Evolutionary conservation across 306 rosid genomes (phyloP), one percentile per base, ranked within the genome.

Genomic region (Citrullus amarus): DNA sequence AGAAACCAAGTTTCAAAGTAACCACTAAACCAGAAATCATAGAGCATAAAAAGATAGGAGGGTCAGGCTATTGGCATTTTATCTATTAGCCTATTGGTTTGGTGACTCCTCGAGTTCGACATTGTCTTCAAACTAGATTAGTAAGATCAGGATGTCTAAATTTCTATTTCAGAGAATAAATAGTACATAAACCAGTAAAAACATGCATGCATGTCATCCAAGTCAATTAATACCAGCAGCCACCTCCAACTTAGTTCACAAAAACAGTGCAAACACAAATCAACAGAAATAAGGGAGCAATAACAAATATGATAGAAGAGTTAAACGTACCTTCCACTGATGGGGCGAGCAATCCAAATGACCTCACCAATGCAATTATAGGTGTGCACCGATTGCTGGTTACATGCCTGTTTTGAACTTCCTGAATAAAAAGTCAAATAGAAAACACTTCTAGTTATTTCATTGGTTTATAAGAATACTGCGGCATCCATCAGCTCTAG

Each of bases 341-440:
- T 86, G 43, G 85, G 89, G 74, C 86, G 85, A 77, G 78, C 87
- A 63, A 94, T 82, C 87, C 82, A 85, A 75, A 94, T 82, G 81
- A 94, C 86, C 90, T 90, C 91, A 82, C 90, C 91, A 80, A 92
- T 83, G 85, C 97, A 94, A 88, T 88, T 87, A 81, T 65, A 79
- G 51, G 76, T 67, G 86, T 82, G 82, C 68, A 68, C 46, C 79
- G 58, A 77, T 74, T 34, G 75, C 77, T 77, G 87, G 41, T 81
- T 79, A 80, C 48, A 75, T 79, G 67, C 85, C 76, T 39, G 79
- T 56, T 44, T 83, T 22, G 88, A 85, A 83, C 84, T 88, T 80
- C 97, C 97, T 90, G 83, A 54, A 20, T 12, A 43, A 59, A 59
- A 79, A 78, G 46, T 38, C 53, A 16, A 43, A 57, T 41, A n/a